Conservation (phyloP, 2,329 filamentous ascomycete genomes). For the Ceratocystis lukuohia region DNA sequence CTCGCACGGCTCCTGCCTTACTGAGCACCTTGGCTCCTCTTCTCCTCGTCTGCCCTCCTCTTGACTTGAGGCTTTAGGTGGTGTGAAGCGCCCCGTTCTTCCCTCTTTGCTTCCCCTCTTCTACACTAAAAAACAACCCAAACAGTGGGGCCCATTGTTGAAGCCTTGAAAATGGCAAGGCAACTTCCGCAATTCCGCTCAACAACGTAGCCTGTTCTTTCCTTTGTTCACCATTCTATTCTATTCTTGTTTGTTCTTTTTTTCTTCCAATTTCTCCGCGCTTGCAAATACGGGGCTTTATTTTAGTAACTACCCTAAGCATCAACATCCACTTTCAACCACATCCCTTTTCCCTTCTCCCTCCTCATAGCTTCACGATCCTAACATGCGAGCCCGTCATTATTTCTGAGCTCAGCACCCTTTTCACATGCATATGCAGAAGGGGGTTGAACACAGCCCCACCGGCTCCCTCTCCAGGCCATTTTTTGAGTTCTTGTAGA, state of each 20-base stretch:
- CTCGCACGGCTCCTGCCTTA: background rate
- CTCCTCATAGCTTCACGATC: background rate
- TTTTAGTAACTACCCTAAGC: background rate
- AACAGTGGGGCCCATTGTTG: background rate
- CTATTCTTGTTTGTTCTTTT: background rate
- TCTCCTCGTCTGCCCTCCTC: background rate
- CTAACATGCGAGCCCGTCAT: background rate
- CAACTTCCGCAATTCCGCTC: background rate
- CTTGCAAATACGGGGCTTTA: background rate
- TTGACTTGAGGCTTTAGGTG: background rate
- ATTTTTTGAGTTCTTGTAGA: background rate
- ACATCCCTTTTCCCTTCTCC: background rate
- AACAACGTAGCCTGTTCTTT: background rate
- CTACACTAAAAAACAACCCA: background rate
- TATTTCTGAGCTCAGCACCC: background rate
- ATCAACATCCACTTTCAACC: background rate
- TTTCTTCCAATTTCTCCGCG: background rate
- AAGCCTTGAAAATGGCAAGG: background rate
- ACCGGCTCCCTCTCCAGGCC: background rate
- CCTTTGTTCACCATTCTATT: background rate
- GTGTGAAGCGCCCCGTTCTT: background rate
- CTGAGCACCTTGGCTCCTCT: background rate
- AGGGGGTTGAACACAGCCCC: background rate
- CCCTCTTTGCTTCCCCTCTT: background rate
- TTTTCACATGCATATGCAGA: background rate